A percentile compares a stretch with the other conserved stretches of the same genome.
Evolutionary conservation across 129 eudicot genomes (phyloP).

Genomic region (Heracleum sosnowskyi): DNA sequence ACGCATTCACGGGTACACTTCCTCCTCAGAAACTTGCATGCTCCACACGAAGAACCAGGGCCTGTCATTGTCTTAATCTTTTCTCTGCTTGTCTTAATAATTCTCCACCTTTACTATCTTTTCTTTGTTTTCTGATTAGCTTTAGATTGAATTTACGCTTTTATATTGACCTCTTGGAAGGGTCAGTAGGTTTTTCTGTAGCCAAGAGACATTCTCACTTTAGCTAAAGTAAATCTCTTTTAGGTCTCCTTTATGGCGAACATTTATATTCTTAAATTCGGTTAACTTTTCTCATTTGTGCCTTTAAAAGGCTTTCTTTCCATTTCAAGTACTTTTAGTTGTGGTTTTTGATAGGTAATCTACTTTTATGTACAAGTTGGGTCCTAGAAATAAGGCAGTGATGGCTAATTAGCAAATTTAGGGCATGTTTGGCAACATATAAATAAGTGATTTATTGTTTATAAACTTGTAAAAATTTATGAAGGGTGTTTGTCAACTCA

Average conservation of each 20-base stretch:
- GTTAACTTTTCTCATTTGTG: slow-evolving; percentile 31
- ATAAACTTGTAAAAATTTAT: too few relatives aligned
- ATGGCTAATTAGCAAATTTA: slow-evolving; percentile 26
- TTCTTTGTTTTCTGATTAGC: slow-evolving; percentile 3
- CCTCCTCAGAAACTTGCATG: slow-evolving; percentile 85
- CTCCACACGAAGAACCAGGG: slow-evolving; percentile 76
- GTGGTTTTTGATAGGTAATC: slow-evolving; percentile 17
- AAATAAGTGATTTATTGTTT: too few relatives aligned
- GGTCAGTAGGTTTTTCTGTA: slow-evolving; percentile 17
- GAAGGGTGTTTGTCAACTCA: too few relatives aligned
- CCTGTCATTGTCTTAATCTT: slow-evolving; percentile 50
- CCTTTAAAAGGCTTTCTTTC: slow-evolving; percentile 10
- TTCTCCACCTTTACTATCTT: neutral
- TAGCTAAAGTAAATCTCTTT: slow-evolving; percentile 33
- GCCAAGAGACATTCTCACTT: slow-evolving; percentile 28
- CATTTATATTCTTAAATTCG: slow-evolving; percentile 49
- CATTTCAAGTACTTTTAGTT: neutral
- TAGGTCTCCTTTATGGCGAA: slow-evolving; percentile 78
- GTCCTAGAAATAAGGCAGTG: slow-evolving; percentile 20
- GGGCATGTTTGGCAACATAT: too few relatives aligned
- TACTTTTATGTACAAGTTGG: slow-evolving; percentile 13
- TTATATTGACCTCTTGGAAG: slow-evolving; percentile 31
- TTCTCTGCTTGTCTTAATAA: neutral
- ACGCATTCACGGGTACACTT: slow-evolving; percentile 63
- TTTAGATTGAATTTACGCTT: slow-evolving; percentile 14